Conservation (phyloP, 768 basidiomycete genomes). For the Stropharia rugosoannulata region DNA sequence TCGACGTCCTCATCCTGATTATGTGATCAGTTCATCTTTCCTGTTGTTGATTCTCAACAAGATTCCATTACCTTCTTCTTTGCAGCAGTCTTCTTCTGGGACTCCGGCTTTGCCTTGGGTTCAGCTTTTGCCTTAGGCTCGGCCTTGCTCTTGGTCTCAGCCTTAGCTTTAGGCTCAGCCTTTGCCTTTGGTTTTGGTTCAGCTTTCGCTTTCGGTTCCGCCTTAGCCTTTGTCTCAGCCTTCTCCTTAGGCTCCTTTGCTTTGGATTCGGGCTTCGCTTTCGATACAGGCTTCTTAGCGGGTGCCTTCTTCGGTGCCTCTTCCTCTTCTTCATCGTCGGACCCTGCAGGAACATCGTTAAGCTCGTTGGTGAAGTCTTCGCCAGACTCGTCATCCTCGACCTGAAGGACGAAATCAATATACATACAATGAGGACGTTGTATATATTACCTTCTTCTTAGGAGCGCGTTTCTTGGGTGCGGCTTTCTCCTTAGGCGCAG, state of each 20-base stretch:
- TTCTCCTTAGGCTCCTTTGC: slow-evolving; percentile 9
- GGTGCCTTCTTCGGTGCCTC: slow-evolving; percentile 41
- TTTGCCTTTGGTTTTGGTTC: slow-evolving; percentile 11
- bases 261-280: slow-evolving; percentile 1
- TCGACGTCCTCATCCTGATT: slow-evolving; percentile 36
- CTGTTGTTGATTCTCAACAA: neutral
- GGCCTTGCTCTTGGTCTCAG: neutral
- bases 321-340: slow-evolving; percentile 35
- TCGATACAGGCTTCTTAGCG: slow-evolving; percentile 33
- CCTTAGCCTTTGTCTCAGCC: slow-evolving; percentile 5
- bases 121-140: slow-evolving; percentile 2
- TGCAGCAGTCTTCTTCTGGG: slow-evolving; percentile 2
- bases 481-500: neutral
- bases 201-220: slow-evolving; percentile 6
- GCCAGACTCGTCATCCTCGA: slow-evolving; percentile 36
- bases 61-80: slow-evolving; percentile 13
- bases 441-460: slow-evolving; percentile 20
- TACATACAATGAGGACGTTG: neutral
- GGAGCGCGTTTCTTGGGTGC: slow-evolving; percentile 31
- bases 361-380: slow-evolving; percentile 45
- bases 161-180: slow-evolving; percentile 3
- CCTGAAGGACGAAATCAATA: slow-evolving; percentile 16
- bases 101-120: slow-evolving; percentile 10
- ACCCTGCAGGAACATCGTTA: slow-evolving; percentile 32
- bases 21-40: neutral